phyloP scores from a whole-genome alignment of 2,329 filamentous ascomycete genomes.

The Nigrospora oryzae region DNA sequence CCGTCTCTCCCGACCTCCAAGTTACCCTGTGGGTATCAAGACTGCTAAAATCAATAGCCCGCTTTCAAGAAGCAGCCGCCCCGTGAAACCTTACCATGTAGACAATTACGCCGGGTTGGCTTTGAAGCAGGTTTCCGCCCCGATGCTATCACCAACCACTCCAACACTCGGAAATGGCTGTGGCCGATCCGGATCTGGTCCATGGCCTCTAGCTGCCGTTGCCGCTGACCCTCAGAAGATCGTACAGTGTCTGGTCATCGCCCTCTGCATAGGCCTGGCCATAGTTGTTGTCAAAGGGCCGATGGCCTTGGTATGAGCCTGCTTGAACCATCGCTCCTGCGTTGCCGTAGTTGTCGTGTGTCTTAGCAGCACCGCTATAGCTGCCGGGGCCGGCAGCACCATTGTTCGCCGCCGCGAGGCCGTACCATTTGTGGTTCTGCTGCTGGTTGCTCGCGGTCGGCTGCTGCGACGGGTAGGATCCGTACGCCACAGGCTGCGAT shows the following conservation, averaged over 20 bases:
- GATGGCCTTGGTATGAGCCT: slow-evolving; percentile 9
- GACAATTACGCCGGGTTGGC: too few relatives aligned
- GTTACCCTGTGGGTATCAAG: too few relatives aligned
- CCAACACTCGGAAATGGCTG: too few relatives aligned
- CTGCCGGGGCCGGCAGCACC: slow-evolving; percentile 8
- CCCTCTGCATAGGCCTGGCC: slow-evolving; percentile 11
- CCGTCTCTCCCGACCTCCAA: too few relatives aligned
- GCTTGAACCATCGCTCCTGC: slow-evolving; percentile 4
- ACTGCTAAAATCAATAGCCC: too few relatives aligned
- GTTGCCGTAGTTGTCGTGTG: slow-evolving; percentile 8
- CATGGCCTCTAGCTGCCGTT: slow-evolving; percentile 9
- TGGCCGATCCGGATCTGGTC: neutral
- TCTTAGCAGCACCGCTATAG: slow-evolving; percentile 12
- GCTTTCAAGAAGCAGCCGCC: too few relatives aligned
- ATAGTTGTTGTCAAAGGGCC: slow-evolving; percentile 10
- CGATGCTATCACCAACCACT: too few relatives aligned
- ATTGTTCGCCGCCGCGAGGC: slow-evolving; percentile 16
- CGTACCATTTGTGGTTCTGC: slow-evolving; percentile 24
- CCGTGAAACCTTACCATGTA: too few relatives aligned
- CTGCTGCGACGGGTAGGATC: slow-evolving; percentile 18
- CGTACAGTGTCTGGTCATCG: slow-evolving; percentile 18
- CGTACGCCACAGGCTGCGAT: slow-evolving; percentile 17
- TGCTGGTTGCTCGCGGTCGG: slow-evolving; percentile 13
- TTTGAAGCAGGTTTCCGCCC: too few relatives aligned
- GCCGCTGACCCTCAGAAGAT: slow-evolving; percentile 13